Evolutionary conservation across 2,329 filamentous ascomycete genomes (phyloP).

Genomic region (Aspergillus fructus): DNA sequence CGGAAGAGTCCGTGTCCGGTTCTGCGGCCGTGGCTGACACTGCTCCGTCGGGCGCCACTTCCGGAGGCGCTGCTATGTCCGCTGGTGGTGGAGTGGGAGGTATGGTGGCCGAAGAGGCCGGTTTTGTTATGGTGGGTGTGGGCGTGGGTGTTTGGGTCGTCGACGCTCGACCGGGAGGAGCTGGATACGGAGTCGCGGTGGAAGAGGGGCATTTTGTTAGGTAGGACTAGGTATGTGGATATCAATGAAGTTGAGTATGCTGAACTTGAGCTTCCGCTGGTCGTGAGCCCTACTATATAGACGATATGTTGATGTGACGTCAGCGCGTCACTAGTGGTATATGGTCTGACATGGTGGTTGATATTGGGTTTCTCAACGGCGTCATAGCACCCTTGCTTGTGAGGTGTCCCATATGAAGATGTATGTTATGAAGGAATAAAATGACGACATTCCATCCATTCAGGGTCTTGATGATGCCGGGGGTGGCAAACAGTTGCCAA

Average conservation of each 20-base stretch:
- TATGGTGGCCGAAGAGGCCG: conserved; percentile 38
- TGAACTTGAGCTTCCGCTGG: not conserved
- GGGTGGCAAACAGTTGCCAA: conserved; percentile 2
- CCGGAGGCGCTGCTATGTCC: not conserved
- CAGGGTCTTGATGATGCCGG: too few species aligned
- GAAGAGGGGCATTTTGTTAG: conserved; percentile 24
- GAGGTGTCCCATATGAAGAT: too few species aligned
- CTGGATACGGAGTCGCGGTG: conserved; percentile 23
- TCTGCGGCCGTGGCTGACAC: not conserved
- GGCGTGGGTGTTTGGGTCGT: conserved; percentile 14
- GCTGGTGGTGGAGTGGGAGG: conserved; percentile 27
- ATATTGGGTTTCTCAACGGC: not conserved
- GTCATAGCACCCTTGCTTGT: not conserved
- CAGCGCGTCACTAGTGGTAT: not conserved
- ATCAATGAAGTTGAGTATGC: not conserved
- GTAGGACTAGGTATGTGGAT: not conserved
- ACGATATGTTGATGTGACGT: not conserved
- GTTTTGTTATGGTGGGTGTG: not conserved
- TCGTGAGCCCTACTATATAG: not conserved
- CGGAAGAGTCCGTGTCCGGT: conserved; percentile 29
- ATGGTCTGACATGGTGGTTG: not conserved
- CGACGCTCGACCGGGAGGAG: conserved; percentile 22
- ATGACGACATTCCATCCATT: too few species aligned
- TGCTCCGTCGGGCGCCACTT: not conserved
- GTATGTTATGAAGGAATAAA: too few species aligned